Percentiles rank a stretch among this genome's conserved stretches.
These are phyloP conservation scores for Tubosaeta sp. DNA, from an alignment of 768 basidiomycete species.

Conservation along the genomic window DNA sequence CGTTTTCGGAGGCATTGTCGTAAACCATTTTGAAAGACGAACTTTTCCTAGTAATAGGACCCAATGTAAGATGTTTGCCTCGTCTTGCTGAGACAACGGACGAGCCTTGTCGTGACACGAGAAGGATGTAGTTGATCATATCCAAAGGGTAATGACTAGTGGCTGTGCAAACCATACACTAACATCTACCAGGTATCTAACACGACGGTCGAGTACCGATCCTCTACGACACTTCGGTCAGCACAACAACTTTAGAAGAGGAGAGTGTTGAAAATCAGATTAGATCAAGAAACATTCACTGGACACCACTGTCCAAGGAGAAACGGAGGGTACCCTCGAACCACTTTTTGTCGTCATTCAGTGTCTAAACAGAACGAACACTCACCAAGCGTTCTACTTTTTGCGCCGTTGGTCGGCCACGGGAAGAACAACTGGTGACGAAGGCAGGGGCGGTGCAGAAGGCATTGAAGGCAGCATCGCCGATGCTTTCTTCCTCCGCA, in stretches of 20 bases:
- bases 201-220: background rate
- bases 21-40: constrained; percentile 94
- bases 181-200: background rate
- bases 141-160: constrained; percentile 12
- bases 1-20: constrained; percentile 71
- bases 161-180: constrained; percentile 20
- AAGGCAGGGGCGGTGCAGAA: background rate
- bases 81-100: constrained; percentile 11
- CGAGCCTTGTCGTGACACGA: constrained; percentile 88
- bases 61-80: constrained; percentile 9
- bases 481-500: constrained; percentile 33
- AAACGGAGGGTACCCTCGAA: constrained; percentile 54
- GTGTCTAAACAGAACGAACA: constrained; percentile 11
- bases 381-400: constrained; percentile 21
- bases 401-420: constrained; percentile 1
- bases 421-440: background rate
- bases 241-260: background rate
- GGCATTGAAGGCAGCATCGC: background rate
- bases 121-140: constrained; percentile 91
- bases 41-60: constrained; percentile 65
- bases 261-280: constrained; percentile 56
- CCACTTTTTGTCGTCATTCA: constrained; percentile 75
- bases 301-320: constrained; percentile 41
- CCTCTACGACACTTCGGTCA: constrained; percentile 7
- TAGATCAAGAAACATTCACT: constrained; percentile 83